Base-by-base conservation (phyloP, 1,139 yeast species). In the Hemisphaericaspora xylanilytica region DNA sequence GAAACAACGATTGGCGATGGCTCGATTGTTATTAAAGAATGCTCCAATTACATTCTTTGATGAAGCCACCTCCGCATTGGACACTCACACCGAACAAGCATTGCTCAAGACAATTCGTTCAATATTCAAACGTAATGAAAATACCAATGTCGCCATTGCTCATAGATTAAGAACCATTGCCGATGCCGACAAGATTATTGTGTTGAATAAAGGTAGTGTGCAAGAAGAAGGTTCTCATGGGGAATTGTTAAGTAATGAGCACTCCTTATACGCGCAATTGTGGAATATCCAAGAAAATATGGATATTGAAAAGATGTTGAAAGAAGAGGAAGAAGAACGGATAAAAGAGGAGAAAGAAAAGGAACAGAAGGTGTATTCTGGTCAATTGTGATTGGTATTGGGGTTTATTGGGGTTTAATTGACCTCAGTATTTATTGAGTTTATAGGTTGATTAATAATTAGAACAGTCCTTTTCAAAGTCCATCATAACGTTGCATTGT, bases 11-110 rank as follows among this genome's bases (percentile, higher is more conserved):
- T 70, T 92, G 39, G 98, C 98, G 0, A 88, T 92, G 51, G 94
- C 97, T 1, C 72, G 99, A 49, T 78, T 92, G 14, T 63, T 92
- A 34, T 66, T 92, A 50, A 94, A 94, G 62, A 73, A 78, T 46
- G 81, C 97, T 0, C 94, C 95, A 12, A 87, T 94, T 39, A 85
- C 95, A 44, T 92, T 94, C 59, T 89, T 92, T 49, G 98, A 94
- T 57, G 98, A 92, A 58, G 97, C 97, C 5, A 92, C 99, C 0
- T 84, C 95, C 36, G 98, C 98, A 0, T 71, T 92, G 37, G 99
- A 92, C 59, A 92, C 98, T 4, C 95, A 89, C 55, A 92, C 99
- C 0, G 99, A 92, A 55, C 96, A 87, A 59, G 74, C 85, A 2
- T 68, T 94, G 38, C 65, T 92, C 50, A 75, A 73, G 42, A 89